phyloP scores from a whole-genome alignment of 257 asterid genomes.

The Fraxinus pennsylvanica region DNA sequence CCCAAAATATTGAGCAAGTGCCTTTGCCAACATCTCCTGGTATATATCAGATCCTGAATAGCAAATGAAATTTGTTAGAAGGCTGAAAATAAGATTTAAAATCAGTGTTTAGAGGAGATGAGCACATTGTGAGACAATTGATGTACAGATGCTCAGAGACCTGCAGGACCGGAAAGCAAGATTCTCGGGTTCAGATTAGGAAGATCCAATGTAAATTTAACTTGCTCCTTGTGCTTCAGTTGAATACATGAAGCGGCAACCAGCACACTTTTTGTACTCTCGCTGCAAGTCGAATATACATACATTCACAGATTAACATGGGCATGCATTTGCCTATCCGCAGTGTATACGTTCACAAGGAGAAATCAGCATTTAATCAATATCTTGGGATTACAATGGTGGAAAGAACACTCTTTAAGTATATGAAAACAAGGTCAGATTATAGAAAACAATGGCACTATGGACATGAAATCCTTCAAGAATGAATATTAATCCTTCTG shows the following conservation, averaged over 20 bases:
- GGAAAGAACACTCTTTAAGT: neutral
- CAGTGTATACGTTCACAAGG: conserved; percentile 9
- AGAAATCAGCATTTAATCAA: conserved; percentile 6
- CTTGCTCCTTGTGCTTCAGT: conserved; percentile 69
- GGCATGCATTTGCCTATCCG: conserved; percentile 9
- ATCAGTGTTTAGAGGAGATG: conserved; percentile 10
- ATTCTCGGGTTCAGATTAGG: conserved; percentile 83
- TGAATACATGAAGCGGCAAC: conserved; percentile 80
- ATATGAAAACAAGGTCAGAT: neutral
- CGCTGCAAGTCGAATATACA: conserved; percentile 55
- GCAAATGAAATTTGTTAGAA: conserved; percentile 24
- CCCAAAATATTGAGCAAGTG: conserved; percentile 79
- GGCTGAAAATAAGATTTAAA: conserved; percentile 22
- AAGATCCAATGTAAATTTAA: conserved; percentile 68
- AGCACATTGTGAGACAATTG: neutral
- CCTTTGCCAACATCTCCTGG: conserved; percentile 92
- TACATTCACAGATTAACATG: conserved; percentile 18
- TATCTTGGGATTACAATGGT: neutral
- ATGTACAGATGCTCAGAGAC: conserved; percentile 35
- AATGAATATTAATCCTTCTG: neutral
- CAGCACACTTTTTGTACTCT: conserved; percentile 75
- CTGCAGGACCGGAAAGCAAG: conserved; percentile 93
- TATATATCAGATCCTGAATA: conserved; percentile 82
- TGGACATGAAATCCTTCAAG: neutral
- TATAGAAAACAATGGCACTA: neutral